Conservation (phyloP, 2,329 filamentous ascomycete genomes). For the Colletotrichum sp. region DNA sequence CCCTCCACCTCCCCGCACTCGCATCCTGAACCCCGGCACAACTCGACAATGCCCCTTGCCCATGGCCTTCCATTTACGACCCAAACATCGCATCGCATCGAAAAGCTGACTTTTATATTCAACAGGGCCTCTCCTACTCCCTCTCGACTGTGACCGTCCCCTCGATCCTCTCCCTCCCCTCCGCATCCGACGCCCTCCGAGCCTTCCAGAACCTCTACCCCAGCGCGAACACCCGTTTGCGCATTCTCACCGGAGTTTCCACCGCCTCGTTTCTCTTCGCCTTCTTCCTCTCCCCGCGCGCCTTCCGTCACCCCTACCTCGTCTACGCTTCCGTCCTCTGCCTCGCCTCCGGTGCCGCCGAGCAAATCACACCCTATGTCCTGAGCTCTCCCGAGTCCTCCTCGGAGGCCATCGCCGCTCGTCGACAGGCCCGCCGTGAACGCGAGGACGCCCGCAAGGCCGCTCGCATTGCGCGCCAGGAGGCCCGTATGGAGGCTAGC, state of each 20-base stretch:
- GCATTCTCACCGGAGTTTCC: constrained; percentile 71
- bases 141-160: constrained; percentile 80
- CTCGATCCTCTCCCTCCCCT: constrained; percentile 79
- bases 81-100: not conserved
- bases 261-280: constrained; percentile 77
- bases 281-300: constrained; percentile 76
- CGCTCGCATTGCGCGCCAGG: constrained; percentile 31
- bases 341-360: constrained; percentile 62
- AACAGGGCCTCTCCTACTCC: constrained; percentile 86
- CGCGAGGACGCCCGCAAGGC: constrained; percentile 28
- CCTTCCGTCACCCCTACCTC: constrained; percentile 85
- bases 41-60: not conserved
- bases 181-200: constrained; percentile 72
- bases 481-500: constrained; percentile 68
- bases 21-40: not conserved
- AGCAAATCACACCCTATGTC: constrained; percentile 51
- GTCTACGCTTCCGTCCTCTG: constrained; percentile 81
- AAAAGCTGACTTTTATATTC: not conserved
- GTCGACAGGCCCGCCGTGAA: constrained; percentile 28
- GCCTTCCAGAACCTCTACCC: constrained; percentile 72
- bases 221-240: constrained; percentile 68
- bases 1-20: constrained; percentile 12
- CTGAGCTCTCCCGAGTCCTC: constrained; percentile 32
- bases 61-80: not conserved
- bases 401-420: constrained; percentile 27